phyloP scores from a whole-genome alignment of 1,284 basidiomycete genomes.

The Moesziomyces sp. region DNA sequence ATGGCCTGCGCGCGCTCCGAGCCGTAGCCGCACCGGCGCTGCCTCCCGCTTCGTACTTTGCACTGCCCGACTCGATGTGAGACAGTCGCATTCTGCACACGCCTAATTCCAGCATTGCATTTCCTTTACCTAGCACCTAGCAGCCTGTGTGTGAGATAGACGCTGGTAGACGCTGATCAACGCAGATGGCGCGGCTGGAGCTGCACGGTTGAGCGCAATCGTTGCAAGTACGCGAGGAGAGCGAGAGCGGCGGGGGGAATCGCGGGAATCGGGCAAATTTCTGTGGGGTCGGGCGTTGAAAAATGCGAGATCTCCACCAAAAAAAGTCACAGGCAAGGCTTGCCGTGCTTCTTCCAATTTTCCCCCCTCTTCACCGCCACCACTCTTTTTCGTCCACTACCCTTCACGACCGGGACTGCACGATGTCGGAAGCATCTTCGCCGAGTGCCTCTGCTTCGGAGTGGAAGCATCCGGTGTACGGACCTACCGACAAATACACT shows the following conservation, averaged over 20 bases:
- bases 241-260: too few species aligned
- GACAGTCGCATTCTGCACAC: neutral
- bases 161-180: too few species aligned
- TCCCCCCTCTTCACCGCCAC: too few species aligned
- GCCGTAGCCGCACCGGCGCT: neutral
- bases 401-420: neutral
- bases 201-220: too few species aligned
- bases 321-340: too few species aligned
- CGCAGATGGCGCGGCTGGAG: too few species aligned
- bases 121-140: too few species aligned
- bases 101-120: too few species aligned
- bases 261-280: neutral
- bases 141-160: too few species aligned
- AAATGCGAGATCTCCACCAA: too few species aligned
- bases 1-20: constrained; percentile 13
- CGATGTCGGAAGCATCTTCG: constrained; percentile 9
- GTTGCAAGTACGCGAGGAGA: too few species aligned
- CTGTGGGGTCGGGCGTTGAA: neutral
- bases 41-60: constrained; percentile 6
- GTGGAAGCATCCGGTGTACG: constrained; percentile 47
- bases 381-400: neutral
- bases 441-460: neutral
- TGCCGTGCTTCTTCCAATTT: too few species aligned
- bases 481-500: constrained; percentile 43
- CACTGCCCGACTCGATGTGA: constrained; percentile 18